Evolutionary conservation across 305 asterid genomes (phyloP).

Genomic region (Nicotiana rustica): DNA sequence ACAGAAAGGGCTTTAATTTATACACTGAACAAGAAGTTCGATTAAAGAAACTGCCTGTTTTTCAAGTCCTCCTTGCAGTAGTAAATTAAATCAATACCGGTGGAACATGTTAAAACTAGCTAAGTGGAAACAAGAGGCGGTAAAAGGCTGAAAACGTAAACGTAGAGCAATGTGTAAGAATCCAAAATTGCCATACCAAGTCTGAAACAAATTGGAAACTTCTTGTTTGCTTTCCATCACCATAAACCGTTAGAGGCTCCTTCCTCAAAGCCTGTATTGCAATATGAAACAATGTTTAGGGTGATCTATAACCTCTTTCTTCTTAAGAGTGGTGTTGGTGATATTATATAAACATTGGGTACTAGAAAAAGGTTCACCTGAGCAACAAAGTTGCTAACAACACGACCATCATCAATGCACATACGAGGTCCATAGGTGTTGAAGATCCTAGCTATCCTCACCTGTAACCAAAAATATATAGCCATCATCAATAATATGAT

Average conservation of each 20-base stretch:
- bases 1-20: not conserved
- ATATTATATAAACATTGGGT: not conserved
- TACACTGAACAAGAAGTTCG: not conserved
- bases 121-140: not conserved
- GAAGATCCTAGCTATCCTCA: constrained; percentile 92
- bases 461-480: constrained; percentile 50
- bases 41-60: not conserved
- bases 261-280: constrained; percentile 85
- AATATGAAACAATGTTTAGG: not conserved
- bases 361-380: constrained; percentile 59
- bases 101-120: not conserved
- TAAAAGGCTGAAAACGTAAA: not conserved
- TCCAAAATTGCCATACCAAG: constrained; percentile 52
- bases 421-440: constrained; percentile 98
- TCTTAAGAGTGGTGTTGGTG: not conserved
- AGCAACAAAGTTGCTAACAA: constrained; percentile 97
- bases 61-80: not conserved
- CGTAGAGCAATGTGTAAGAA: not conserved
- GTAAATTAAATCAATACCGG: not conserved
- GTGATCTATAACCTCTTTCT: not conserved
- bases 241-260: constrained; percentile 92
- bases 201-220: constrained; percentile 97
- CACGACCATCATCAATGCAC: constrained; percentile 98
- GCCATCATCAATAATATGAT: too few species aligned
- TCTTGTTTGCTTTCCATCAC: constrained; percentile 97